Conservation (phyloP, 2,329 filamentous ascomycete genomes). For the Atkinsonella hypoxylon region DNA sequence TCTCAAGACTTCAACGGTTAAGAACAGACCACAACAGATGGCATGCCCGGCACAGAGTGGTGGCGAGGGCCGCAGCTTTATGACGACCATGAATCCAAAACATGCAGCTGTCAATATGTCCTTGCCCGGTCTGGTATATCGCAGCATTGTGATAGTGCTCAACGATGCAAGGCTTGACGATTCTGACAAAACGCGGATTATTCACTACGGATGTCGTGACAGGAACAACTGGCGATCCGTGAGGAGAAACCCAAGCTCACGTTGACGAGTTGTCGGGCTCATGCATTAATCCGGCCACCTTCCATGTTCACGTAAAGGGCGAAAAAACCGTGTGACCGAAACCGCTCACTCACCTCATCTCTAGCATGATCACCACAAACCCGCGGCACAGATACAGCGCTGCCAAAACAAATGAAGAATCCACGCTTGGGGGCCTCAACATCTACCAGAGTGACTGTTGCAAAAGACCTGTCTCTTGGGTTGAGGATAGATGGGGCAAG, state of each 20-base stretch:
- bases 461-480: constrained; percentile 25
- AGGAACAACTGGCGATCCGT: constrained; percentile 20
- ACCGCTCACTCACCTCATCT: constrained; percentile 26
- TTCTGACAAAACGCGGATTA: constrained; percentile 28
- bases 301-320: constrained; percentile 26
- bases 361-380: constrained; percentile 22
- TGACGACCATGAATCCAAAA: constrained; percentile 23
- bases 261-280: constrained; percentile 21
- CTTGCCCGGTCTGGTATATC: constrained; percentile 33
- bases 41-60: constrained; percentile 27
- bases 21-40: constrained; percentile 32
- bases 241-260: constrained; percentile 24
- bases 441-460: constrained; percentile 35
- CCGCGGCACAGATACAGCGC: constrained; percentile 22
- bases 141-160: constrained; percentile 31
- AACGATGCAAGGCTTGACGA: constrained; percentile 27
- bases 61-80: constrained; percentile 35
- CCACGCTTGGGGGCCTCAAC: constrained; percentile 32
- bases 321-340: constrained; percentile 28
- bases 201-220: constrained; percentile 13
- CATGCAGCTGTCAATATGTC: constrained; percentile 36
- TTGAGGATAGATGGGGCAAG: constrained; percentile 26
- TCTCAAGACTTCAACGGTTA: constrained; percentile 31
- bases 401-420: constrained; percentile 26
- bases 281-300: constrained; percentile 22